Evolutionary conservation across 1,284 basidiomycete species (phyloP), one percentile per base, ranked within the genome.

Genomic region (Trichosporon sp.): DNA sequence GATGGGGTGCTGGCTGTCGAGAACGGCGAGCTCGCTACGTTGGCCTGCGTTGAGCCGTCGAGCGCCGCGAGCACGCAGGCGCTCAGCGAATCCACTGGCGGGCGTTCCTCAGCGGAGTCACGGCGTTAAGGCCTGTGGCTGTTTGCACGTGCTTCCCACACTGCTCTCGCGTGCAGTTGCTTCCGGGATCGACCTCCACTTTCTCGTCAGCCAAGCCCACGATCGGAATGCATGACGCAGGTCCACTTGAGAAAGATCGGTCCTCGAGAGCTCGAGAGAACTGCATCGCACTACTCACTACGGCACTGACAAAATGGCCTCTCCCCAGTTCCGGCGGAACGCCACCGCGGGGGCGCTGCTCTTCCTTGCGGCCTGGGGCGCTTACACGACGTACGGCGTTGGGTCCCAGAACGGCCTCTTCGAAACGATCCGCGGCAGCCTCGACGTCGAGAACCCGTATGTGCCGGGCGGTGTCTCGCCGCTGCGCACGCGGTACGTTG

Each of bases 101-200:
- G 29, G 38, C n/a, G 56, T 62, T 60, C 38, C 29, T 68, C 63
- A 64, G 67, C 63, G 38, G 42, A 23, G 53, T 27, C n/a, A 27
- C 64, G 56, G 67, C 35, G 63, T 44, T 68, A 35, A 35, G 34
- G 15, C 2, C 44, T 67, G 66, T 67, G 66, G 66, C 66, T 44
- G 1, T 5, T 23, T 12, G n/a, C 47, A 35, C 51, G 31, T 34
- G 47, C 3, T 18, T 9, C 5, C 18, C 56, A 31, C 56, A 29
- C 56, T 9, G 11, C 1, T 5, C 2, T 0, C 32, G 21, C 62
- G 62, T 32, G 62, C 12, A n/a, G 3, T 15, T 56, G 25, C 27
- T 15, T 27, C 51, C 51, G 51, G 9, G 18, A 18, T 60, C 5
- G 27, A 32, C 56, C 56, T 60, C 56, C 56, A 60, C 56, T 23